Percentiles rank a stretch among this genome's conserved stretches.
Evolutionary conservation across 2,329 filamentous ascomycete genomes (phyloP).

Genomic region (Aspergillus chevalieri): DNA sequence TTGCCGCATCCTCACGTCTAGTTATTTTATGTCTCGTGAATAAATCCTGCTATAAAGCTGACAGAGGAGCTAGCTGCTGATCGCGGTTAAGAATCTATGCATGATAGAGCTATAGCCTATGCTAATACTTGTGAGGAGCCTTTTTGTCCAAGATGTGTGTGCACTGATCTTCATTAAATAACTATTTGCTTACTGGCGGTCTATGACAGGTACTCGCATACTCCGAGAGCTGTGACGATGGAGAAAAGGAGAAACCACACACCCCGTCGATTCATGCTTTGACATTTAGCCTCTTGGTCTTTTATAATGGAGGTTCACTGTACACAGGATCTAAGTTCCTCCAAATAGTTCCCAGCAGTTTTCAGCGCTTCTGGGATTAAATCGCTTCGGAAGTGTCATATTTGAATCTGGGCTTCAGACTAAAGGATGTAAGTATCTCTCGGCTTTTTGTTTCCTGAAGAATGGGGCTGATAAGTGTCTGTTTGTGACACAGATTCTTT

Average conservation of each 20-base stretch:
- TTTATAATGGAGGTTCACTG: conserved; percentile 44
- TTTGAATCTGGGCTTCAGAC: conserved; percentile 43
- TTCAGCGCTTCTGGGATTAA: no score
- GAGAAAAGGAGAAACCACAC: conserved; percentile 6
- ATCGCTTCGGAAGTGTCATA: conserved; percentile 14
- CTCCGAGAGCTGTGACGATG: conserved; percentile 18
- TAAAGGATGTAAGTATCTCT: conserved; percentile 19
- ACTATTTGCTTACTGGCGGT: not conserved
- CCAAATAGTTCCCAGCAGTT: no score
- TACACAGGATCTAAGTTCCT: no score
- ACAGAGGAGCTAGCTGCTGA: no score
- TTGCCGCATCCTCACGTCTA: no score
- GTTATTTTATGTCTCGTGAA: no score
- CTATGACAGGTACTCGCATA: conserved; percentile 28
- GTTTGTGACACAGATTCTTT: not conserved
- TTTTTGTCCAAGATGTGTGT: conserved; percentile 36
- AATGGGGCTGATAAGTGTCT: conserved; percentile 10
- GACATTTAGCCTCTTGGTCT: conserved; percentile 33
- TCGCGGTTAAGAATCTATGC: no score
- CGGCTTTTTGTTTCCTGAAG: no score
- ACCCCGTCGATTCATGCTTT: conserved; percentile 23
- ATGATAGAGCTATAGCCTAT: no score
- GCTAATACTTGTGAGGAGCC: conserved; percentile 14
- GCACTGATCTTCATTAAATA: not conserved
- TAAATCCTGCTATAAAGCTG: no score